Base-by-base conservation (phyloP, 495 filamentous ascomycete genomes). In the Hypomontagnella monticulosa region DNA sequence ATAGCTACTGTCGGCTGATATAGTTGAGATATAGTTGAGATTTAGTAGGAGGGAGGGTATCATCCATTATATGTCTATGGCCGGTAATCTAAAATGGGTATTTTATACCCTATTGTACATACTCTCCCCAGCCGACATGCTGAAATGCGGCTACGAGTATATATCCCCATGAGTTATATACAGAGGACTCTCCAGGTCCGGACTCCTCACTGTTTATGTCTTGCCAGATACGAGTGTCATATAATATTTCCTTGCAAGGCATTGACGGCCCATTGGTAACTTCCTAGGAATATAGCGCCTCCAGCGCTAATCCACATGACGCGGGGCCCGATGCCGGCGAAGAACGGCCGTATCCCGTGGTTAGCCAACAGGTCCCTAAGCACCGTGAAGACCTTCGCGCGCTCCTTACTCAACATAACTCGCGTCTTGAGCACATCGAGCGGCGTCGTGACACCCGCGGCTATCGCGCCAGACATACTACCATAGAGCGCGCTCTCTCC, bases 391-490 rank as follows among this genome's bases (percentile, higher is more conserved):
- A 91, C 80, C 10, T 83, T 78, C 66, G 87, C 81, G 46, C 83
- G 83, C 74, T 83, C 72, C 71, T 81, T 78, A 20, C 90, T 89
- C 72, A 99, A 79, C 95, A 99, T 99, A 76, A 99, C 86, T 58
- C 95, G 82, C 61, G 95, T 99, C 84, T 99, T 99, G 62, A 98
- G 83, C 66, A 98, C 95, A 78, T 99, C 95, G 64, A 99, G 71
- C 56, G 95, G 95, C 56, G 95, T 99, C 40, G 95, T 99, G 58
- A 94, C 73, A 1, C 86, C 93, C 4, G 95, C 95, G 20, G 95
- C 92, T 52, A 97, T 83, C 0, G 90, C 93, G 4, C 95, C 95
- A 16, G 91, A 85, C 18, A 93, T 67, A 64, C 89, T 92, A 6
- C 95, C 95, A 74, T 96, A 95, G 41, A 97, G 72, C 5, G 89